Evolutionary conservation across 1,284 basidiomycete species (phyloP), one percentile per base, ranked within the genome.

Genomic region (Athelia psychrophila): DNA sequence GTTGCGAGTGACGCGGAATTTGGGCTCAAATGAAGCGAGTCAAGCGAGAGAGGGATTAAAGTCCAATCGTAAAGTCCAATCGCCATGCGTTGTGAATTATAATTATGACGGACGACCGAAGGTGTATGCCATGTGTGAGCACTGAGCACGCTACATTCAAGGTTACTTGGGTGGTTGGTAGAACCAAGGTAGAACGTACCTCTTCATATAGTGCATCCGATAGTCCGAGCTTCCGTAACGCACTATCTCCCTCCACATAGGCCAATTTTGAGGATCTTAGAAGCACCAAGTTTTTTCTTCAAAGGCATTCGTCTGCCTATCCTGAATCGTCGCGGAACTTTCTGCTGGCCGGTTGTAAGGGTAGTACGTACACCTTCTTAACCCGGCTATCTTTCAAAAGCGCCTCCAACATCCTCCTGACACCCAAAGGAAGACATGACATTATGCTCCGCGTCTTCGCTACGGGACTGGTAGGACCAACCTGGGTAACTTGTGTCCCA

Each of bases 41-140:
- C n/a, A 60, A 2, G 57, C 50, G 1, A 68, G 55, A 19, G 57
- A 47, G 32, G 62, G 61, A 33, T 65, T n/a, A n/a, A n/a, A n/a
- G n/a, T n/a, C n/a, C n/a, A n/a, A n/a, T n/a, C n/a, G n/a, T 62
- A 54, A 68, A 68, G 51, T 67, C 60, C 10, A 67, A 46, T 35
- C 56, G 56, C 65, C 66, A 68, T 2, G 66, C 66, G 44, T 60
- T 62, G 54, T 66, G 65, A 23, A 66, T 58, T 45, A 67, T 62
- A 25, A 56, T 51, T 12, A 57, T 61, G 19, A 64, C 27, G 23
- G 50, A 49, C 10, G 30, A 15, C n/a, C 53, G 47, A 10, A 60
- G 27, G 55, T 58, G 27, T 1, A 19, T n/a, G 13, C n/a, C n/a
- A n/a, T n/a, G n/a, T n/a, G n/a, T n/a, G n/a, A n/a, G 15, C 15